Evolutionary conservation across 192 early-diverging fungal genomes (phyloP).

Genomic region (Pilaira anomala): DNA sequence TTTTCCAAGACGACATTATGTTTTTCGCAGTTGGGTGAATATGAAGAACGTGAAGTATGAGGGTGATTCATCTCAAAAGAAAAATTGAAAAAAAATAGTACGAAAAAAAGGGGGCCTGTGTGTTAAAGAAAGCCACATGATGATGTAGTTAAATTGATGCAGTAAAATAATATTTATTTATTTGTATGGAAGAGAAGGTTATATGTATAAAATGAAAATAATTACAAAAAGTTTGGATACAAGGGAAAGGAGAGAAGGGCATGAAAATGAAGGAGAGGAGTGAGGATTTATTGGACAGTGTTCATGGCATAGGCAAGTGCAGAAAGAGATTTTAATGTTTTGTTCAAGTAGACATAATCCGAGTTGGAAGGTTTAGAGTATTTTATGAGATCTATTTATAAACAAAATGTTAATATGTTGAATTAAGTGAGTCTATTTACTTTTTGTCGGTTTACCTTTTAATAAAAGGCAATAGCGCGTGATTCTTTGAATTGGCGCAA

Average conservation of each 20-base stretch:
- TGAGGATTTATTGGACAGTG: slow-evolving; percentile 20
- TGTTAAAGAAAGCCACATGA: no score
- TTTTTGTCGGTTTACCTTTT: slow-evolving; percentile 33
- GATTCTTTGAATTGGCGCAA: slow-evolving; percentile 74
- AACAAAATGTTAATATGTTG: neutral
- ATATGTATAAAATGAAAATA: slow-evolving; percentile 5
- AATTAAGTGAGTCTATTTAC: neutral
- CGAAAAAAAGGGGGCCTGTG: no score
- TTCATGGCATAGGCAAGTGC: slow-evolving; percentile 32
- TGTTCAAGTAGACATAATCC: slow-evolving; percentile 24
- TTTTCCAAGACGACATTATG: neutral
- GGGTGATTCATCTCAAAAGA: neutral
- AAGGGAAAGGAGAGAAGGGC: neutral
- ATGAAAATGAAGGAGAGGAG: no score
- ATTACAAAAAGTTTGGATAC: neutral
- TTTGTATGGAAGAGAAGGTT: neutral
- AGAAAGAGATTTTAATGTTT: slow-evolving; percentile 25
- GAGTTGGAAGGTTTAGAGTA: slow-evolving; percentile 22
- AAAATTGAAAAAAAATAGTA: neutral
- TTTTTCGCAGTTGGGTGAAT: neutral
- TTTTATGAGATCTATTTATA: slow-evolving; percentile 33
- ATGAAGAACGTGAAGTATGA: neutral
- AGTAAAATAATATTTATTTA: slow-evolving; percentile 1
- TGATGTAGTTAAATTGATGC: neutral
- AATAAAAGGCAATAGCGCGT: slow-evolving; percentile 69